phyloP scores from a whole-genome alignment of 805 yeast genomes.

The Starmerella vaccinii region DNA sequence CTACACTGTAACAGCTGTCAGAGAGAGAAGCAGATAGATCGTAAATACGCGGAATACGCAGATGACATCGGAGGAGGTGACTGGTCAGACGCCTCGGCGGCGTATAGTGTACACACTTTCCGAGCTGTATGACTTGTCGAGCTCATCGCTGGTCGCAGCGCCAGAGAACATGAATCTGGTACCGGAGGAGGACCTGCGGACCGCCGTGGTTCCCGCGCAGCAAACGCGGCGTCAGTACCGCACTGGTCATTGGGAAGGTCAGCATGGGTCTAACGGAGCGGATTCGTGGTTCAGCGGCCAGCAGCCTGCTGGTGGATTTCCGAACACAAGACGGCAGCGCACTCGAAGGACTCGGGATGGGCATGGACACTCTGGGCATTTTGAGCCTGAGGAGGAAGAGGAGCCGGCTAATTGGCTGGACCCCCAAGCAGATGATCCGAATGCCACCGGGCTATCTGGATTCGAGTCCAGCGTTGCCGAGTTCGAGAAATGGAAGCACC shows the following conservation, averaged over 20 bases:
- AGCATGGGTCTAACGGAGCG: neutral
- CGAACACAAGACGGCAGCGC: slow-evolving; percentile 8
- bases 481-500: slow-evolving; percentile 26
- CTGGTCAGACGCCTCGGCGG: neutral
- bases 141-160: slow-evolving; percentile 24
- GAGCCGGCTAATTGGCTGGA: slow-evolving; percentile 20
- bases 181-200: slow-evolving; percentile 12
- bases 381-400: slow-evolving; percentile 9
- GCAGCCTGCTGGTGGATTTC: slow-evolving; percentile 8
- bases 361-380: neutral
- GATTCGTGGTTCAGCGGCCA: slow-evolving; percentile 1
- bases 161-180: slow-evolving; percentile 17
- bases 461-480: slow-evolving; percentile 20
- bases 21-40: neutral
- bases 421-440: slow-evolving; percentile 9
- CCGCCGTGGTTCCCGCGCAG: neutral
- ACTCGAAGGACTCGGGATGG: neutral
- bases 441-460: slow-evolving; percentile 13
- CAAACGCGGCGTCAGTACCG: slow-evolving; percentile 4
- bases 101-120: slow-evolving; percentile 18
- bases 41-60: neutral
- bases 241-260: neutral
- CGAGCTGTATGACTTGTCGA: slow-evolving; percentile 22
- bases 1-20: too few relatives aligned
- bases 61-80: neutral